phyloP scores from a whole-genome alignment of 768 basidiomycete species.

The Pisolithus marmoratus region DNA sequence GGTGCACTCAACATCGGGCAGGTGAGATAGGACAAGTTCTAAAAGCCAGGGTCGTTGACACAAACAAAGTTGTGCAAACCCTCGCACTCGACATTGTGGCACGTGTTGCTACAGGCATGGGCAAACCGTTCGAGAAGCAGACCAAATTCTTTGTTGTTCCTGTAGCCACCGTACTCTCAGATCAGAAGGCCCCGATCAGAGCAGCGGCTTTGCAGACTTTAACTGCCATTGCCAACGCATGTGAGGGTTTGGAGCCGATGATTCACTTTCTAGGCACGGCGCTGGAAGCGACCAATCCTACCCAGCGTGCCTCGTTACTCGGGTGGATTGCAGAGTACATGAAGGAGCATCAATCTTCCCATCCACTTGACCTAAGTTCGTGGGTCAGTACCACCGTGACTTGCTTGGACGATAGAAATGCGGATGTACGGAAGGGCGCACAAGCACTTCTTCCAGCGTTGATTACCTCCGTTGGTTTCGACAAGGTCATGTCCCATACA shows the following conservation, averaged over 20 bases:
- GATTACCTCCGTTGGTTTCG: constrained; percentile 71
- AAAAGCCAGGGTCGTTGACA: constrained; percentile 84
- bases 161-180: constrained; percentile 79
- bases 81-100: constrained; percentile 87
- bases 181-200: constrained; percentile 88
- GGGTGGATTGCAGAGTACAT: constrained; percentile 80
- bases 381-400: constrained; percentile 63
- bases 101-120: constrained; percentile 91
- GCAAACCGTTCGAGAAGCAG: constrained; percentile 91
- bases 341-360: constrained; percentile 51
- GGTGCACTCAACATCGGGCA: constrained; percentile 22
- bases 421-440: constrained; percentile 89
- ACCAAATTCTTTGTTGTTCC: constrained; percentile 69
- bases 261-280: constrained; percentile 70
- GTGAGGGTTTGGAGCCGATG: constrained; percentile 81
- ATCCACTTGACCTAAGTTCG: constrained; percentile 60
- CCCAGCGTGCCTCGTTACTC: constrained; percentile 75
- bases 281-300: constrained; percentile 81
- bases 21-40: constrained; percentile 88
- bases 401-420: constrained; percentile 86
- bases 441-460: constrained; percentile 74
- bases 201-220: constrained; percentile 72
- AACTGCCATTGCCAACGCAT: constrained; percentile 76
- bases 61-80: constrained; percentile 90
- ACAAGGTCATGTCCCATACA: constrained; percentile 82